Evolutionary conservation across 139 green algal species (phyloP).

Genomic region (Bryopsis sp.): DNA sequence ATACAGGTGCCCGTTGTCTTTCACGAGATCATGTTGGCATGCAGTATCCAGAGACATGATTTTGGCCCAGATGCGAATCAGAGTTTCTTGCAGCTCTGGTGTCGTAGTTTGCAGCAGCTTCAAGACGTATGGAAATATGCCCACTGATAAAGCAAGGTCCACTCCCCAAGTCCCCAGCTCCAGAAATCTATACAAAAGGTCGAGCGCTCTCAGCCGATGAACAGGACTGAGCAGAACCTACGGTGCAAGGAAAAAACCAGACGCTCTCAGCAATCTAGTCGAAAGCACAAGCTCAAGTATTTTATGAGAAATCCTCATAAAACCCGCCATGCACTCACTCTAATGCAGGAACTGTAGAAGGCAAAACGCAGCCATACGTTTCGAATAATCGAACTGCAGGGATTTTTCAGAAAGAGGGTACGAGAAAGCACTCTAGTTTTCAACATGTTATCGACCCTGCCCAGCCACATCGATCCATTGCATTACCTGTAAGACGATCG

Average conservation of each 20-base stretch:
- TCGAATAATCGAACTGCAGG: too few species aligned
- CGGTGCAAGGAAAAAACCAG: background rate
- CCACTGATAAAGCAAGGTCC: conserved; percentile 90
- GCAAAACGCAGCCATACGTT: too few species aligned
- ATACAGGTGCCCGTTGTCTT: conserved; percentile 92
- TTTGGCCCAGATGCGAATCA: conserved; percentile 99
- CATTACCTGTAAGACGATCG: conserved; percentile 90
- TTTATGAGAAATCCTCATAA: too few species aligned
- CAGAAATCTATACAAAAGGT: conserved; percentile 91
- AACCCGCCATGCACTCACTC: too few species aligned
- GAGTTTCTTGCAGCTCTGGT: conserved; percentile 78
- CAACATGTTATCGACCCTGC: too few species aligned
- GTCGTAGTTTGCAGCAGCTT: conserved; percentile 98
- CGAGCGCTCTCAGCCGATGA: conserved; percentile 84
- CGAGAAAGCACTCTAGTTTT: too few species aligned
- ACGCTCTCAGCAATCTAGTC: too few species aligned
- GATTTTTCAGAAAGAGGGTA: too few species aligned
- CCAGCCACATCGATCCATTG: too few species aligned
- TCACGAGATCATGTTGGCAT: conserved; percentile 87
- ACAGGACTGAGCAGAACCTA: conserved; percentile 93
- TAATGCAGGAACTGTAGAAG: too few species aligned
- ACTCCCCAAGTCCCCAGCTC: conserved; percentile 97
- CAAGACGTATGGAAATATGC: conserved; percentile 99
- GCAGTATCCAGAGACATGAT: conserved; percentile 87
- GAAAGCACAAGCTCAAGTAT: too few species aligned